A percentile compares a stretch with the other conserved stretches of the same genome.
phyloP scores from a whole-genome alignment of 176 grass and related monocot genomes.

The Triticum urartu region DNA sequence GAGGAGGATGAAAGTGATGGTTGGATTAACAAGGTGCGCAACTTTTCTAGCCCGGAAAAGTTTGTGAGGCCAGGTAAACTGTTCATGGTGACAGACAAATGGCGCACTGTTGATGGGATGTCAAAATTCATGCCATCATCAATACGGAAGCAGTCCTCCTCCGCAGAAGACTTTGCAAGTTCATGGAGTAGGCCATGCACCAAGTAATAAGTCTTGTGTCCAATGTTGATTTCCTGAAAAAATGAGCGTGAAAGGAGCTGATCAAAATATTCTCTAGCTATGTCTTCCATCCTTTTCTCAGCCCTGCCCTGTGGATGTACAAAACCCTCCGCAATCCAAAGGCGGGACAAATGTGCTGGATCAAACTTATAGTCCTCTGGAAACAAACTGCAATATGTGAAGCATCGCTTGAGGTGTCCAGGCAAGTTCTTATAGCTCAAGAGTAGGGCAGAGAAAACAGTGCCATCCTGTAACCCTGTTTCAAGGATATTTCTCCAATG shows the following conservation, averaged over 20 bases:
- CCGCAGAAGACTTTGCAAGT: neutral
- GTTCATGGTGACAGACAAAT: neutral
- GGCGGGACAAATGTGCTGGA: neutral
- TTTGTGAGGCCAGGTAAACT: neutral
- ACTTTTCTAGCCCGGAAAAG: neutral
- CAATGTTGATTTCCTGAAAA: neutral
- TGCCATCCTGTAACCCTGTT: neutral
- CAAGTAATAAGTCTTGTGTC: neutral
- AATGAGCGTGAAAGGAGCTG: too few relatives aligned
- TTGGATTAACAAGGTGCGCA: neutral
- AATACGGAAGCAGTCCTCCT: slow-evolving; percentile 1
- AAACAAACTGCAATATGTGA: slow-evolving; percentile 20
- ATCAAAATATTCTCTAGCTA: too few relatives aligned
- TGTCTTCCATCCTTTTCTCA: too few relatives aligned
- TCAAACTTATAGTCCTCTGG: neutral
- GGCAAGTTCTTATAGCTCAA: slow-evolving; percentile 11
- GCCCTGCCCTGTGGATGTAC: too few relatives aligned
- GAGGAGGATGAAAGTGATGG: neutral
- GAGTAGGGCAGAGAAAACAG: neutral
- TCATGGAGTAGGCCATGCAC: slow-evolving; percentile 26
- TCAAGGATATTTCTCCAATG: neutral
- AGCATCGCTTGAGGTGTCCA: slow-evolving; percentile 13
- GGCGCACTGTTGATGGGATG: slow-evolving; percentile 11
- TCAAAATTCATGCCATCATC: neutral
- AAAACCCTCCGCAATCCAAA: too few relatives aligned